Percentiles rank a stretch among this genome's conserved stretches.
Evolutionary conservation across 441 rosid species (phyloP).

Genomic region (Arabidopsis hybrid): DNA sequence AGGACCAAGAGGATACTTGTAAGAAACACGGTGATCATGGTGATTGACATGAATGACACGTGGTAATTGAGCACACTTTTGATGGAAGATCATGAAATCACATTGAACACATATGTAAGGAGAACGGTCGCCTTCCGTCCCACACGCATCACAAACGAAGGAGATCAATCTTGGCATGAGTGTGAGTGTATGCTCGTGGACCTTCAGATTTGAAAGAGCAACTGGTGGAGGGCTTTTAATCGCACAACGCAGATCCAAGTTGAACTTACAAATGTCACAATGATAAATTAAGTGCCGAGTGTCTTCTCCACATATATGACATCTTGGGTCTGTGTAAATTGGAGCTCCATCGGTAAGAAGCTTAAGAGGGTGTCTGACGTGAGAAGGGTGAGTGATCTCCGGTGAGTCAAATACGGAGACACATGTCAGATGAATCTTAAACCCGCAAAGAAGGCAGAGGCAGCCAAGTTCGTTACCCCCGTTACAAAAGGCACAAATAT

Average conservation of each 20-base stretch:
- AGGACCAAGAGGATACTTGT: slow-evolving; percentile 14
- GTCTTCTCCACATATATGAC: slow-evolving; percentile 27
- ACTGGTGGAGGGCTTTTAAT: not conserved
- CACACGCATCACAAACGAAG: slow-evolving; percentile 30
- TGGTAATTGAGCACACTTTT: slow-evolving; percentile 1
- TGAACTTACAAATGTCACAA: slow-evolving; percentile 20
- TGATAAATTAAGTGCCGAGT: slow-evolving; percentile 4
- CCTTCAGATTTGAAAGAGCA: not conserved
- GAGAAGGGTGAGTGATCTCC: slow-evolving; percentile 13
- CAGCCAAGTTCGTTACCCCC: not conserved
- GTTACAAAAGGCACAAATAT: no score
- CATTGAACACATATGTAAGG: not conserved
- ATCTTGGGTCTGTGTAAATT: not conserved
- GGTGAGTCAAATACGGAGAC: not conserved
- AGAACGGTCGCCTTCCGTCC: not conserved
- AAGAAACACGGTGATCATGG: slow-evolving; percentile 19
- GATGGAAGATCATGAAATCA: not conserved
- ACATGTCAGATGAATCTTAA: slow-evolving; percentile 9
- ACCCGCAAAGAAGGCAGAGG: slow-evolving; percentile 8
- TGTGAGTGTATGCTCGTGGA: slow-evolving; percentile 24
- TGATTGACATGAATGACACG: slow-evolving; percentile 6
- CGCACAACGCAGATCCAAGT: not conserved
- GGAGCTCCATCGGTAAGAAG: slow-evolving; percentile 33
- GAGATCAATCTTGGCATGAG: slow-evolving; percentile 24
- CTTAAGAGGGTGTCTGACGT: slow-evolving; percentile 5